Evolutionary conservation across 805 yeast species (phyloP).

Genomic region (Pichia membranifaciens): DNA sequence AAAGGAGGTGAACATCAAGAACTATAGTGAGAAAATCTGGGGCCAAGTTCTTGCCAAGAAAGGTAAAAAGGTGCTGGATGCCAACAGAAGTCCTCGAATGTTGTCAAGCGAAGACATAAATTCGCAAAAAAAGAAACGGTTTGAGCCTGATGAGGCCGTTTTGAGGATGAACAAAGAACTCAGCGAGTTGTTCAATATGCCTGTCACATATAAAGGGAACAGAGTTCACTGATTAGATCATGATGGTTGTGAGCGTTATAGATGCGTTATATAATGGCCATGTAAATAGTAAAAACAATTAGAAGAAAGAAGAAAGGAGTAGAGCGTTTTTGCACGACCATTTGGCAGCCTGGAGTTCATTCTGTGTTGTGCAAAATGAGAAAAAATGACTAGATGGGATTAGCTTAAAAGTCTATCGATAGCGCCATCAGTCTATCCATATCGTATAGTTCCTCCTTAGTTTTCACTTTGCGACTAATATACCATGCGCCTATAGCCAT

Average conservation of each 20-base stretch:
- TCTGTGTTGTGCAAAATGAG: too few relatives aligned
- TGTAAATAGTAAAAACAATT: not conserved
- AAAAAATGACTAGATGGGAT: not conserved
- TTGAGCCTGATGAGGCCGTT: conserved; percentile 21
- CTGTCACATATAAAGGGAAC: conserved; percentile 9
- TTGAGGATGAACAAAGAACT: conserved; percentile 18
- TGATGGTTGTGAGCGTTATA: not conserved
- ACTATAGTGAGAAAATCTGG: conserved; percentile 5
- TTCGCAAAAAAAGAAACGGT: conserved; percentile 17
- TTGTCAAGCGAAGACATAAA: conserved; percentile 18
- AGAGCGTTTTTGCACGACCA: too few relatives aligned
- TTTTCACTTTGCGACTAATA: conserved; percentile 38
- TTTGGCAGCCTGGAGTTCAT: too few relatives aligned
- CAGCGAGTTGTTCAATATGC: conserved; percentile 16
- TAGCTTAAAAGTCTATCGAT: conserved; percentile 2
- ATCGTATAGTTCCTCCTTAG: conserved; percentile 31
- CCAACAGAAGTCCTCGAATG: not conserved
- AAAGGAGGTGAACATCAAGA: conserved; percentile 7
- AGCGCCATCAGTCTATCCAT: conserved; percentile 27
- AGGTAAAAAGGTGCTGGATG: not conserved
- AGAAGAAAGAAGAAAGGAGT: too few relatives aligned
- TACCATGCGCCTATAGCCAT: conserved; percentile 42
- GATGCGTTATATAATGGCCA: not conserved
- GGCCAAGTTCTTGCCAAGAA: not conserved
- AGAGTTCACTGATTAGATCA: not conserved